A percentile compares a stretch with the other conserved stretches of the same genome.
Evolutionary conservation across 2,329 filamentous ascomycete genomes (phyloP).

Genomic region (Colletotrichum siamense): DNA sequence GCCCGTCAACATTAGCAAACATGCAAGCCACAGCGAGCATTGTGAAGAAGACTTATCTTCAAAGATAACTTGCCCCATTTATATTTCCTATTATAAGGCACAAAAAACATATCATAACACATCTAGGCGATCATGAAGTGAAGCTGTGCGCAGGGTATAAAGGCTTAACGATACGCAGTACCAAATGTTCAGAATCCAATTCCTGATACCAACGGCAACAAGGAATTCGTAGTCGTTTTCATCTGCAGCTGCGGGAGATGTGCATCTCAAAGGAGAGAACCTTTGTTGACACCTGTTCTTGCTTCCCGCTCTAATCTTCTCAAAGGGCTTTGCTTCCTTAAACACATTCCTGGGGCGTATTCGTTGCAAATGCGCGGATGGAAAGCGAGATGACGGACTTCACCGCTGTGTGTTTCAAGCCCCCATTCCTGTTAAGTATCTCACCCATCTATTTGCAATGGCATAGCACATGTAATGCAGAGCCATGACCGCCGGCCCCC

Average conservation of each 20-base stretch:
- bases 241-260: too few relatives aligned
- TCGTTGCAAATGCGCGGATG: background rate
- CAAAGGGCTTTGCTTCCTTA: fast-evolving
- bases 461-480: background rate
- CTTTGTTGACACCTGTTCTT: background rate
- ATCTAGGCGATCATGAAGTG: background rate
- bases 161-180: background rate
- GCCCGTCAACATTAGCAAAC: fast-evolving
- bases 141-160: background rate
- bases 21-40: fast-evolving
- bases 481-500: background rate
- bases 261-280: background rate
- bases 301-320: background rate
- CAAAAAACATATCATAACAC: background rate
- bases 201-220: background rate
- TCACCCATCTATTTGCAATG: background rate
- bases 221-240: background rate
- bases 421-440: background rate
- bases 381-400: background rate
- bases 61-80: background rate
- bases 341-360: background rate
- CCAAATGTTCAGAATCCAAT: background rate
- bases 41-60: background rate
- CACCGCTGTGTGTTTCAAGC: background rate
- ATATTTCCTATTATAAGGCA: background rate